A percentile compares a stretch with the other conserved stretches of the same genome.
These are phyloP conservation scores for Metschnikowia drakensbergensis DNA, from an alignment of 805 yeast genomes.

Conservation along the genomic window DNA sequence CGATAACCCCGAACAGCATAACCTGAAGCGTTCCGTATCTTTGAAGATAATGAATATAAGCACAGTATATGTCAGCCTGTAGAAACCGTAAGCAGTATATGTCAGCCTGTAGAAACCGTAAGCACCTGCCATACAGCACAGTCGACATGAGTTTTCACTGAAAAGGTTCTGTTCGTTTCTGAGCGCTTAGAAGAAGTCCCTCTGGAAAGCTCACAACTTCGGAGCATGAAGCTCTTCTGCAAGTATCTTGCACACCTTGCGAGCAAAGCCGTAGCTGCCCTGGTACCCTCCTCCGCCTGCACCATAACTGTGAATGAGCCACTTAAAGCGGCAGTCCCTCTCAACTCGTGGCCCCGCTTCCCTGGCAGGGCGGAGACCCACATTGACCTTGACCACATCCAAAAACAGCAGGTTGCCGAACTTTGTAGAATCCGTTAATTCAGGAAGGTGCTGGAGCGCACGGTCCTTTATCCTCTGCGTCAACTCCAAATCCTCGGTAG, in stretches of 20 bases:
- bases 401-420: constrained; percentile 26
- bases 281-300: constrained; percentile 46
- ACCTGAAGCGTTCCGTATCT: too few relatives aligned
- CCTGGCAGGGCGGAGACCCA: constrained; percentile 40
- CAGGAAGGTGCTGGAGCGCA: constrained; percentile 42
- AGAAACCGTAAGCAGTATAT: too few relatives aligned
- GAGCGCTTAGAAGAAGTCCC: neutral
- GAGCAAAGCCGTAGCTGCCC: constrained; percentile 61
- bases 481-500: constrained; percentile 36
- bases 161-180: neutral
- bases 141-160: too few relatives aligned
- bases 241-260: constrained; percentile 8
- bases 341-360: constrained; percentile 36
- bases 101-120: too few relatives aligned
- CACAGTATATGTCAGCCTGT: too few relatives aligned
- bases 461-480: constrained; percentile 45
- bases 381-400: constrained; percentile 30
- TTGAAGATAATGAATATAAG: constrained; percentile 14
- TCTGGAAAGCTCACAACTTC: constrained; percentile 1
- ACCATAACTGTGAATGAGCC: constrained; percentile 63
- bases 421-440: constrained; percentile 26
- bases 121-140: too few relatives aligned
- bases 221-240: neutral
- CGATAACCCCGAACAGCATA: neutral
- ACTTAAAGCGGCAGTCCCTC: constrained; percentile 21